These are phyloP conservation scores for Albophoma yamanashiensis DNA, from an alignment of 2,329 filamentous ascomycete genomes.

Conservation along the genomic window DNA sequence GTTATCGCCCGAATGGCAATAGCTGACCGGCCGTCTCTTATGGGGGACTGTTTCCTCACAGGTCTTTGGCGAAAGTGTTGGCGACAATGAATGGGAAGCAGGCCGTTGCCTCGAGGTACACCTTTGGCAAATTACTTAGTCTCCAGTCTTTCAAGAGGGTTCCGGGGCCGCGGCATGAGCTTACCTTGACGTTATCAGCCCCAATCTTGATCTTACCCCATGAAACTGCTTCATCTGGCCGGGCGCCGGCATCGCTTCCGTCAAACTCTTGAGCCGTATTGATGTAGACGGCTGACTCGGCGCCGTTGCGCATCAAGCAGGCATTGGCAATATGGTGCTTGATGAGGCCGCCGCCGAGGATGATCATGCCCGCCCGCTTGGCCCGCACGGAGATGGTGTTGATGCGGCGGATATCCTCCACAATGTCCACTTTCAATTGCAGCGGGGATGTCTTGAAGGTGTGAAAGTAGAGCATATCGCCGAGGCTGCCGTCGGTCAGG, in stretches of 20 bases:
- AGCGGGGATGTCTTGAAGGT: constrained; percentile 80
- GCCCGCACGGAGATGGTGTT: constrained; percentile 87
- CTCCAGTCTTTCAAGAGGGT: neutral
- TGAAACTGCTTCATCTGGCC: constrained; percentile 92
- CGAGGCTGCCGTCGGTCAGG: constrained; percentile 85
- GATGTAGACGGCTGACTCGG: constrained; percentile 93
- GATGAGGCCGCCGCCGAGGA: constrained; percentile 86
- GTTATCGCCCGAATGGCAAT: neutral
- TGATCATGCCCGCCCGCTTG: constrained; percentile 86
- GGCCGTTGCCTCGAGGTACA: constrained; percentile 53
- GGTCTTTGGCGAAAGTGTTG: constrained; percentile 53
- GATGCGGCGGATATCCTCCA: constrained; percentile 85
- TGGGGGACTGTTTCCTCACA: constrained; percentile 1
- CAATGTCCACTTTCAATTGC: constrained; percentile 79
- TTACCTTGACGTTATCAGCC: constrained; percentile 80
- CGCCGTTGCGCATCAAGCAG: constrained; percentile 93
- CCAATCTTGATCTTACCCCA: constrained; percentile 97
- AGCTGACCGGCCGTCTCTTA: neutral
- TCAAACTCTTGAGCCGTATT: constrained; percentile 98
- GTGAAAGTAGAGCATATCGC: constrained; percentile 98
- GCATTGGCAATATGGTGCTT: constrained; percentile 99
- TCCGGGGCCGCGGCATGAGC: constrained; percentile 6
- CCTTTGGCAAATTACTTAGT: constrained; percentile 23
- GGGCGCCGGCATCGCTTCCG: constrained; percentile 87
- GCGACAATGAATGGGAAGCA: constrained; percentile 58